A percentile compares a stretch with the other conserved stretches of the same genome.
phyloP scores from a whole-genome alignment of 768 basidiomycete genomes.

The Terana coerulea region DNA sequence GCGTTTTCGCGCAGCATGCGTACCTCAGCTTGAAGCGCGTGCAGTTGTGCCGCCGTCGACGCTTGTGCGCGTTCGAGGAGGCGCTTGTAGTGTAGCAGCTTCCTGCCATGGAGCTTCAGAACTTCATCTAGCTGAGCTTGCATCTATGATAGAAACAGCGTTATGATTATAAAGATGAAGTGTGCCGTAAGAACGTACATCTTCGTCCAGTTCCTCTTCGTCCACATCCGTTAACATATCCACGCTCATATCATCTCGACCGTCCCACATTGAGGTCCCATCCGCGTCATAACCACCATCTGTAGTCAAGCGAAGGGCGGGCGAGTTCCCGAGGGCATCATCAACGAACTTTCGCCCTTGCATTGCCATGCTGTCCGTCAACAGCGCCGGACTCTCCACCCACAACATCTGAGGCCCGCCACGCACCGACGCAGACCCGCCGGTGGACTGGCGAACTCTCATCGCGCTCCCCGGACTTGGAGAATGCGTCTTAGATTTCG shows the following conservation, averaged over 20 bases:
- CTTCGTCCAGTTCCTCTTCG: slow-evolving; percentile 72
- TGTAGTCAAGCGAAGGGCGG: slow-evolving; percentile 24
- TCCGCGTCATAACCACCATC: slow-evolving; percentile 19
- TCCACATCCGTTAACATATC: slow-evolving; percentile 74
- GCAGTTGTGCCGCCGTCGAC: slow-evolving; percentile 74
- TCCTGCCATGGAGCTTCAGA: slow-evolving; percentile 41
- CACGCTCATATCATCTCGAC: slow-evolving; percentile 53
- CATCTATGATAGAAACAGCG: slow-evolving; percentile 30
- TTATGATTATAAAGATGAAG: neutral
- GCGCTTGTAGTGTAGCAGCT: slow-evolving; percentile 72
- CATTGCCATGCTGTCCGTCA: slow-evolving; percentile 15
- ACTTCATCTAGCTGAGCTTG: slow-evolving; percentile 40
- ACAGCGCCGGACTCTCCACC: slow-evolving; percentile 8
- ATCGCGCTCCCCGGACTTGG: neutral
- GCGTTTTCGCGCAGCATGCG: slow-evolving; percentile 52
- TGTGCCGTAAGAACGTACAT: too few species aligned
- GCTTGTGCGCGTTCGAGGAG: slow-evolving; percentile 79
- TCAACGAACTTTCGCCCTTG: slow-evolving; percentile 9
- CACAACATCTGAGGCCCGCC: neutral
- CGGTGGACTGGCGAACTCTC: too few species aligned
- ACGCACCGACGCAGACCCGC: slow-evolving; percentile 1
- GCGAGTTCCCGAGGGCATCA: slow-evolving; percentile 20
- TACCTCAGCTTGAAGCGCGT: slow-evolving; percentile 82
- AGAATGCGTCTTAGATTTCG: neutral
- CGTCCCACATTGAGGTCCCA: slow-evolving; percentile 41